phyloP scores from a whole-genome alignment of 306 rosid species.

The Citrullus colocynthis region DNA sequence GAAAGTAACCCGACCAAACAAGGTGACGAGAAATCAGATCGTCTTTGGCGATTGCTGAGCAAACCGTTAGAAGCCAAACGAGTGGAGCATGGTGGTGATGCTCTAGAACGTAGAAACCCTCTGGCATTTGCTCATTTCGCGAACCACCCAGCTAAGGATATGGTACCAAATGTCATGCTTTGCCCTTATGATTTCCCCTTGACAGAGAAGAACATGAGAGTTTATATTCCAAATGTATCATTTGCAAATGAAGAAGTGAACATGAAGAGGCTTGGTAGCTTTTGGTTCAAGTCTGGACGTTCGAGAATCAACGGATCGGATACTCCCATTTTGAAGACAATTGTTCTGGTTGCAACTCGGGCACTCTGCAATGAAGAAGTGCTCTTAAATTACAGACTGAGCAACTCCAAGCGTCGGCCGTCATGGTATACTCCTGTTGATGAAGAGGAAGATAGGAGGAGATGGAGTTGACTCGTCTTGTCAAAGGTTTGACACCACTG shows the following conservation, averaged over 20 bases:
- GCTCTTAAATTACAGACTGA: constrained; percentile 74
- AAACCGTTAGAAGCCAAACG: constrained; percentile 59
- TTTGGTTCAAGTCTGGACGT: constrained; percentile 77
- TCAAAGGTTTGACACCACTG: neutral
- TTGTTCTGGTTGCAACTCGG: constrained; percentile 65
- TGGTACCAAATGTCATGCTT: constrained; percentile 76
- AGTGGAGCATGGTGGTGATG: constrained; percentile 21
- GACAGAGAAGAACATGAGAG: constrained; percentile 51
- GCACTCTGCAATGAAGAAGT: constrained; percentile 68
- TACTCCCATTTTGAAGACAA: constrained; percentile 48
- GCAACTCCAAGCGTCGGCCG: constrained; percentile 67
- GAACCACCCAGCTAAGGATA: constrained; percentile 70
- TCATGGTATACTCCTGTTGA: constrained; percentile 75
- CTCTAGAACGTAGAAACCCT: constrained; percentile 73
- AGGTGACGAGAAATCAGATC: constrained; percentile 42
- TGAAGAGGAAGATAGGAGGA: constrained; percentile 84
- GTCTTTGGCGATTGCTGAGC: constrained; percentile 54
- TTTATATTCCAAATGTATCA: constrained; percentile 57
- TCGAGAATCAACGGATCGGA: constrained; percentile 26
- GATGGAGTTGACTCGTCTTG: constrained; percentile 51
- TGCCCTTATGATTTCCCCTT: constrained; percentile 90
- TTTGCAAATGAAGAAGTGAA: constrained; percentile 58
- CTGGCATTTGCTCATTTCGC: constrained; percentile 87
- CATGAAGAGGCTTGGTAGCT: constrained; percentile 67
- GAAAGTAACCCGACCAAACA: constrained; percentile 17